These are phyloP conservation scores for Naematelia encephala DNA, from an alignment of 768 basidiomycete genomes.

Conservation along the genomic window DNA sequence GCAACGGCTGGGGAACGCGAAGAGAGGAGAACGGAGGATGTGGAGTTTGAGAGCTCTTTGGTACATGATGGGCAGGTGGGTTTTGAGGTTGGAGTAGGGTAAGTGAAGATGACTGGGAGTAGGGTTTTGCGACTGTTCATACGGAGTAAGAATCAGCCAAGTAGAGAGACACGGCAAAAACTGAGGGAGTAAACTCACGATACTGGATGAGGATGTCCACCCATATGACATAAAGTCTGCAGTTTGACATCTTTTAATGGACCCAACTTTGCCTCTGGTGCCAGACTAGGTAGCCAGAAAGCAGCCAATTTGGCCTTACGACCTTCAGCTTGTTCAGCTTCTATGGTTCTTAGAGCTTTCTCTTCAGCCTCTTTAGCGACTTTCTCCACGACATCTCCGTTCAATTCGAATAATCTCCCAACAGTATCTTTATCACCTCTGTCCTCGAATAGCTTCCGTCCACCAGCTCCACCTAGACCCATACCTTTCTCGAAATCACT, in stretches of 20 bases:
- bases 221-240: constrained; percentile 83
- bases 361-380: constrained; percentile 85
- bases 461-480: constrained; percentile 57
- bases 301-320: constrained; percentile 87
- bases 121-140: constrained; percentile 79
- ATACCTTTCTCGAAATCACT: constrained; percentile 82
- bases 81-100: constrained; percentile 46
- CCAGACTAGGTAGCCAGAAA: constrained; percentile 93
- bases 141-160: no score
- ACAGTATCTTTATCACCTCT: constrained; percentile 59
- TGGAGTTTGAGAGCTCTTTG: constrained; percentile 60
- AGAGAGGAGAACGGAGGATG: constrained; percentile 87
- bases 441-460: constrained; percentile 9
- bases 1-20: constrained; percentile 26
- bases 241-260: constrained; percentile 77
- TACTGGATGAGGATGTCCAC: constrained; percentile 71
- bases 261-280: constrained; percentile 69
- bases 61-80: constrained; percentile 49
- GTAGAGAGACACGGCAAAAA: no score
- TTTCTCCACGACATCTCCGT: constrained; percentile 77
- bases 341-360: constrained; percentile 74
- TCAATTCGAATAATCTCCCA: constrained; percentile 66
- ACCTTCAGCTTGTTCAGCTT: constrained; percentile 72
- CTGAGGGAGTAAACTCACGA: constrained; percentile 56
- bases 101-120: constrained; percentile 74